These are phyloP conservation scores for Vitis hybrid DNA, from an alignment of 177 flowering plant species.

Conservation along the genomic window DNA sequence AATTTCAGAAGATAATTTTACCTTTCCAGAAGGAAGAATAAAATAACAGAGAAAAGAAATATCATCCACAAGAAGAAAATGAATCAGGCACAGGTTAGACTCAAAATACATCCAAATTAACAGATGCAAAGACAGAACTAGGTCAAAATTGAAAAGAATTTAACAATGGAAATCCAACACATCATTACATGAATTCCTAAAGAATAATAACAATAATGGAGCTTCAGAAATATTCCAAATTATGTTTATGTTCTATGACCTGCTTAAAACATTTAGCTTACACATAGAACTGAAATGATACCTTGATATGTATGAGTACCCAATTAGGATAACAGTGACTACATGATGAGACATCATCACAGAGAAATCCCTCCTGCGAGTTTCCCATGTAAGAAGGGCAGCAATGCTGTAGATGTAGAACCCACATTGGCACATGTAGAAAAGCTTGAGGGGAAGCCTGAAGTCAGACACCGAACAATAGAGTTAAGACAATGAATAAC, in stretches of 20 bases:
- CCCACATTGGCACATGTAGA: constrained; percentile 96
- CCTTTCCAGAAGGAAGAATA: no score
- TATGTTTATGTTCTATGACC: neutral
- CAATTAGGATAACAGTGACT: constrained; percentile 73
- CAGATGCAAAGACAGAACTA: neutral
- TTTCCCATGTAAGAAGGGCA: constrained; percentile 89
- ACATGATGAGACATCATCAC: constrained; percentile 99
- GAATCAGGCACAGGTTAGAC: no score
- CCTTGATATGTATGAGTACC: constrained; percentile 77
- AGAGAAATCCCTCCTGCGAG: constrained; percentile 89
- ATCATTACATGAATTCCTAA: neutral
- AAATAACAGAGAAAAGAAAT: no score
- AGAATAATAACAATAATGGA: neutral
- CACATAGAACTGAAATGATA: constrained; percentile 23
- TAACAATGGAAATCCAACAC: neutral
- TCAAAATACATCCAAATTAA: neutral
- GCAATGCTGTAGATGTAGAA: constrained; percentile 84
- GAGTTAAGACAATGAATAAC: neutral
- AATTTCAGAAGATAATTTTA: no score
- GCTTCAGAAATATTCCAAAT: neutral
- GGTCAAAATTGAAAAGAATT: neutral
- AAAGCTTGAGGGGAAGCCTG: constrained; percentile 70
- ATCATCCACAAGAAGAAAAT: no score
- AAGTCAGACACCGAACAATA: constrained; percentile 14
- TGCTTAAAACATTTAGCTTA: neutral